Evolutionary conservation across 257 asterid genomes (phyloP), one percentile per base, ranked within the genome.

Genomic region (Coffea canephora): DNA sequence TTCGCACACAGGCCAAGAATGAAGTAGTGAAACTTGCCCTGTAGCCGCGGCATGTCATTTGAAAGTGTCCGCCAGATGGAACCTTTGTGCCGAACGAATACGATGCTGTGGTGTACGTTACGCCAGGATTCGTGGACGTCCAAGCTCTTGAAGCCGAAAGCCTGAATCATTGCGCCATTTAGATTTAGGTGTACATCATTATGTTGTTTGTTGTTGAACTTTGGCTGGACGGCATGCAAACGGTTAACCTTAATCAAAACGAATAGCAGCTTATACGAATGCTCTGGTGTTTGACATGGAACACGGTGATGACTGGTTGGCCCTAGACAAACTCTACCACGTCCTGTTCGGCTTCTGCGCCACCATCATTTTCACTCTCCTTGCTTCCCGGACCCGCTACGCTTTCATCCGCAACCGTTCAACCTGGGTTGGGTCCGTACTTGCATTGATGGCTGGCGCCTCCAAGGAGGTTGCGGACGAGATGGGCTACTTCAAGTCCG

Each of bases 401-500:
- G 71, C 93, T 9, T 90, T 89, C 78, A 82, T 91, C 86, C 94
- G 92, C 72, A 89, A 85, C 82, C 86, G 91, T 82, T 80, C 90
- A 81, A 86, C 90, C 79, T 88, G 89, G 96, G 74, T 95, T 82
- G 97, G 96, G 76, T 93, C 94, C 79, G 55, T 91, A 25, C 43
- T 87, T 34, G 91, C 98, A 12, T 88, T 92, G 2, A 70, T 85
- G 45, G 88, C 89, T 78, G 98, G 96, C 73, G 94, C 89, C 73
- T 95, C 90, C 65, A 94, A 94, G 82, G 98, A 94, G 86, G 80
- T 88, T 64, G 96, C 93, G 69, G 98, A 95, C 79, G 95, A 95
- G 77, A 61, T 94, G 10, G 98, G 98, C 0, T 89, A 80, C 82
- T 91, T 93, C 83, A 82, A 79, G 64, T 93, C 98, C 69, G 87